phyloP scores from a whole-genome alignment of 164 flowering plant genomes.

The Umbilicus rupestris region DNA sequence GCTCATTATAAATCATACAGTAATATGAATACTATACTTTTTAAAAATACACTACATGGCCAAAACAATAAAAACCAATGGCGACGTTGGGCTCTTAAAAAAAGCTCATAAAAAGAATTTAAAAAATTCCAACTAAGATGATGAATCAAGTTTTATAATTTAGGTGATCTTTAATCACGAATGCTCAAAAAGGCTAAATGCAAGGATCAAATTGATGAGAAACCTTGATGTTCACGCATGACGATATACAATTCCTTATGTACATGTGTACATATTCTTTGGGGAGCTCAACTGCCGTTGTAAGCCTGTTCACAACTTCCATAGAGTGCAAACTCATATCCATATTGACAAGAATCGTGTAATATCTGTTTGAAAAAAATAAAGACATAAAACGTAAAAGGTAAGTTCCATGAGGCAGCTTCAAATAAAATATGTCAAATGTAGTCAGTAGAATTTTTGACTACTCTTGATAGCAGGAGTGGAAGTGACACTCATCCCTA shows the following conservation, averaged over 20 bases:
- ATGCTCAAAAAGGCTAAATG: background rate
- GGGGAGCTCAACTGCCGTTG: constrained; percentile 83
- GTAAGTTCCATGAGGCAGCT: background rate
- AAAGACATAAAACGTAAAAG: background rate
- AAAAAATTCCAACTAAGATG: no score
- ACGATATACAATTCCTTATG: constrained; percentile 83
- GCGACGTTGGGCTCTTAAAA: no score
- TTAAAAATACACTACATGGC: no score
- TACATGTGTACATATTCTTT: constrained; percentile 81
- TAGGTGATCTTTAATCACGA: background rate
- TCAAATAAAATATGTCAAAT: background rate
- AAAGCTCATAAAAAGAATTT: no score
- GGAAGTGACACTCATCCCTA: no score
- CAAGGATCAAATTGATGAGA: background rate
- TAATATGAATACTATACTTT: no score
- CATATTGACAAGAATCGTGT: constrained; percentile 81
- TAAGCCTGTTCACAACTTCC: constrained; percentile 99
- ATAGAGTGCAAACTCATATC: constrained; percentile 98
- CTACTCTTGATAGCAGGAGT: background rate
- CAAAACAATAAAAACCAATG: no score
- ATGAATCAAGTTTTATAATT: background rate
- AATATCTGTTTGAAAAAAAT: constrained; percentile 43
- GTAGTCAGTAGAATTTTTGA: background rate
- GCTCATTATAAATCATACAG: no score
- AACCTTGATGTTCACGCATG: constrained; percentile 87